A percentile compares a stretch with the other conserved stretches of the same genome.
Conservation (phyloP, 805 yeast genomes). For the Yamadazyma phyllophila region DNA sequence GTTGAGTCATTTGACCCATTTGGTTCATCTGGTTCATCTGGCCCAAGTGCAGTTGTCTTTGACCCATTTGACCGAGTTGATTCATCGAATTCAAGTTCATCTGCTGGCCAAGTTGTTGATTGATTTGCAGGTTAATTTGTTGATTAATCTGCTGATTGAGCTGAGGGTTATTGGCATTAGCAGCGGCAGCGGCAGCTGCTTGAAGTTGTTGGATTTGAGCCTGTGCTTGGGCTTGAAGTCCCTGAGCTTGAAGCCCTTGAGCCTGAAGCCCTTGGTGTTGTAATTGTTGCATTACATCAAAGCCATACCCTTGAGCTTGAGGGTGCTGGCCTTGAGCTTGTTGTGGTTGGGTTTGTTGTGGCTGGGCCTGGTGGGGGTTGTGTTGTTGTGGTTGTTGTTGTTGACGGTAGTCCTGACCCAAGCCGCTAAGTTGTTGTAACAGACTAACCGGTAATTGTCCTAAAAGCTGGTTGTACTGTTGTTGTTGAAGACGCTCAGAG, state of each 20-base stretch:
- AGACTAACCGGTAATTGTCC: constrained; percentile 5
- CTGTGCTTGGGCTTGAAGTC: constrained; percentile 13
- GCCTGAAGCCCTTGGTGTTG: constrained; percentile 17
- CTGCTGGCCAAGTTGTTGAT: constrained; percentile 7
- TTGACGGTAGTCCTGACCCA: constrained; percentile 6
- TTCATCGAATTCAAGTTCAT: constrained; percentile 1
- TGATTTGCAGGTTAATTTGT: constrained; percentile 7
- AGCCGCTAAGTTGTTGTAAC: constrained; percentile 3
- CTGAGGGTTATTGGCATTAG: constrained; percentile 15
- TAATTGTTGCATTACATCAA: constrained; percentile 13
- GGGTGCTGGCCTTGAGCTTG: constrained; percentile 16
- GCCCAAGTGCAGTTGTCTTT: constrained; percentile 2
- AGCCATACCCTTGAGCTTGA: constrained; percentile 1
- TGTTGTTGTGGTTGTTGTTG: constrained; percentile 14
- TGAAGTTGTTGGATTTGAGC: constrained; percentile 17
- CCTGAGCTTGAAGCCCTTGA: constrained; percentile 14
- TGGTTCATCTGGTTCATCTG: constrained; percentile 5
- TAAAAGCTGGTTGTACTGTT: constrained; percentile 8
- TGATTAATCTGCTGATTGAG: constrained; percentile 17
- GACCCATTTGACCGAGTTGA: constrained; percentile 3
- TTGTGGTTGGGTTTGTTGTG: constrained; percentile 1
- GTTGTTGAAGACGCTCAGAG: constrained; percentile 1
- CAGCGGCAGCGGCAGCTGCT: constrained; percentile 16
- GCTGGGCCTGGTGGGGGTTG: constrained; percentile 4
- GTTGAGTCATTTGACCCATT: constrained; percentile 2